Base-by-base conservation (phyloP, 768 basidiomycete species). In the Strobilomyces dryophilus region DNA sequence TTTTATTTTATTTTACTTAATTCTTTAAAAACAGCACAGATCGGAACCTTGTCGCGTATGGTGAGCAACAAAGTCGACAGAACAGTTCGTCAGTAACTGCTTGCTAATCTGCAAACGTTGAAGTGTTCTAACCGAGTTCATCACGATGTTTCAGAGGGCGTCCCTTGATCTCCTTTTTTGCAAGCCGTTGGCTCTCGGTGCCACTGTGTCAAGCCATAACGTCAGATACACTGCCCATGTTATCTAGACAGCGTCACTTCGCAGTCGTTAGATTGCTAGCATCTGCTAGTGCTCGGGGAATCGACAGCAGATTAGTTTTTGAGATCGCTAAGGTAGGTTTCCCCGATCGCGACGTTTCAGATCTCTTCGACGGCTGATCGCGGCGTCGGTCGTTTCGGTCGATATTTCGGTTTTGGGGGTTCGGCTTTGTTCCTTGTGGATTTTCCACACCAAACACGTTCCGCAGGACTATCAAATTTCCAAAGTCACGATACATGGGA, bases 321-420 rank as follows among this genome's bases (percentile, higher is more conserved):
- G 24, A 24, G 24, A 24, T 24, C 24, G 24, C 24, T 24, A 4
- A 24, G 24, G 24, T 24, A 24, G 4, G 11, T 18, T 36, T 49
- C 41, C 41, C 41, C 18, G 45, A 29, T 34, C 15, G 21, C 45
- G 21, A 35, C 14, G 47, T 56, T 56, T 56, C 55, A 57, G 45
- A 49, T 56, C 54, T 48, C 5, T 10, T 10, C 14, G 45, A 43
- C 15, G 6, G 6, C 42, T 43, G 26, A 45, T 12, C 6, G n/a
- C 18, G 41, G 24, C 15, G 12, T 42, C 12, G 24, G 41, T 27
- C 26, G 8, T 14, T 27, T 15, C 8, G 17, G 14, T 27, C 26
- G 17, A 15, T 14, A 27, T 43, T 32, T n/a, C 29, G 1, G 43
- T 31, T 21, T 46, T 24, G 2, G 32, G 32, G 29, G 18, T 14